A percentile compares a stretch with the other conserved stretches of the same genome.
Evolutionary conservation across 164 flowering plant genomes (phyloP).

Genomic region (Chimonanthus praecox): DNA sequence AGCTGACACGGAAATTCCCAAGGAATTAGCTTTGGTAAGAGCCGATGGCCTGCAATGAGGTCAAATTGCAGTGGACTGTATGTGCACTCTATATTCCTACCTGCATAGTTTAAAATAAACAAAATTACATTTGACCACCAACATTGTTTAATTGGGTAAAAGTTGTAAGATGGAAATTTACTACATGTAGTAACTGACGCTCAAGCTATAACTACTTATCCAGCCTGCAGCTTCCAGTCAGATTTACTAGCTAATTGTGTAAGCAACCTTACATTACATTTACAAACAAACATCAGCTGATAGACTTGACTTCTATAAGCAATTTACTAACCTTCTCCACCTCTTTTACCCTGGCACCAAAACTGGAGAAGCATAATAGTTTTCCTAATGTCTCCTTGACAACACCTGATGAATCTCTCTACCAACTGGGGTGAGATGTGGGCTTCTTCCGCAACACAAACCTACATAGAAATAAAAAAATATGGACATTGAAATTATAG

Average conservation of each 20-base stretch:
- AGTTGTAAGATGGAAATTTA: neutral
- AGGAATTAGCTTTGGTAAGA: constrained; percentile 56
- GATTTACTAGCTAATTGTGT: neutral
- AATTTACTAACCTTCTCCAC: constrained; percentile 38
- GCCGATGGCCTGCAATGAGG: constrained; percentile 51
- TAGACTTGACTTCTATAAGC: neutral
- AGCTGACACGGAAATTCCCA: constrained; percentile 66
- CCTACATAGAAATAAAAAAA: constrained; percentile 37
- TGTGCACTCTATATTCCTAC: constrained; percentile 16
- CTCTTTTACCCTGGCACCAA: constrained; percentile 74
- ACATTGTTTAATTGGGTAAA: too few species aligned
- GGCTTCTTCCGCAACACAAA: constrained; percentile 65
- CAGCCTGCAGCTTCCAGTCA: neutral
- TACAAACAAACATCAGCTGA: neutral
- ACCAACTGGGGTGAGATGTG: constrained; percentile 37
- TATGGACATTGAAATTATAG: constrained; percentile 1
- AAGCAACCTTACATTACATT: neutral
- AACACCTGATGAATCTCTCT: constrained; percentile 42
- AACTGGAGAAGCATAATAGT: constrained; percentile 83
- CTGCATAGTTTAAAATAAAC: constrained; percentile 29
- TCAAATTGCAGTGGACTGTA: constrained; percentile 46
- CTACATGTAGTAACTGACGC: neutral
- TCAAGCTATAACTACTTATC: neutral
- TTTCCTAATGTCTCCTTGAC: constrained; percentile 82
- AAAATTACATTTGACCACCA: neutral